Base-by-base conservation (phyloP, 1,284 basidiomycete genomes). In the Ustilago bromivora region DNA sequence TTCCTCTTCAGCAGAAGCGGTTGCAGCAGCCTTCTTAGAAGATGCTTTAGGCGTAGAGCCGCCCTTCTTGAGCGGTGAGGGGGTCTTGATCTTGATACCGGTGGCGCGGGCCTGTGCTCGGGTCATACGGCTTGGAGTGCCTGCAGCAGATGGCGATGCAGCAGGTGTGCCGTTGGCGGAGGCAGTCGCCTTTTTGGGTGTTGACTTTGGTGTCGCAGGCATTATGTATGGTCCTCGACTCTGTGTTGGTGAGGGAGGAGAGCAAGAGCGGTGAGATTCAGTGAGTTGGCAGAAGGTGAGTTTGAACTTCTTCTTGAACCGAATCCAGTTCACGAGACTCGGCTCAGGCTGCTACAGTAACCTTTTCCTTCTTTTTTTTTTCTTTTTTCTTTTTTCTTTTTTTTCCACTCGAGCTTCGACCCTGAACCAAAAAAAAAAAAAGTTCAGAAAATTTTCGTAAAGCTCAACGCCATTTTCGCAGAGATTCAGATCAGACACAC, bases 1-100 rank as follows among this genome's bases (percentile, higher is more conserved):
- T 7, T 60, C 49, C 2, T 38, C 58, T 5, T 32, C 62, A 1
- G 54, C 41, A 6, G 10, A 38, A 8, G 38, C 35, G 17, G 54
- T 2, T 6, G 59, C 13, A 36, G 54, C 36, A 12, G 62, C 17
- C 49, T 63, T 71, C 41, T 71, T 76, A 34, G 67, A 28, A 2
- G 73, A 67, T 2, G 57, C 47, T 34, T 67, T 66, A 35, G 71
- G 62, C 1, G 65, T 61, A 2, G 65, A 38, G 17, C 40, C 46
- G 4, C 69, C 69, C 51, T 68, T 76, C 31, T 76, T 76, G 51
- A 66, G 36, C 17, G 74, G 74, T 10, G 74, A 76, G 15, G 68
- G 68, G 7, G 74, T 72, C 41, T 56, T 65, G 59, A 71, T 65
- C 53, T 64, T 64, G 57, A 38, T 55, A 15, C 66, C 69, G 10